A percentile compares a stretch with the other conserved stretches of the same genome.
Conservation (phyloP, 139 green algal genomes). For the Dunaliella sp. region DNA sequence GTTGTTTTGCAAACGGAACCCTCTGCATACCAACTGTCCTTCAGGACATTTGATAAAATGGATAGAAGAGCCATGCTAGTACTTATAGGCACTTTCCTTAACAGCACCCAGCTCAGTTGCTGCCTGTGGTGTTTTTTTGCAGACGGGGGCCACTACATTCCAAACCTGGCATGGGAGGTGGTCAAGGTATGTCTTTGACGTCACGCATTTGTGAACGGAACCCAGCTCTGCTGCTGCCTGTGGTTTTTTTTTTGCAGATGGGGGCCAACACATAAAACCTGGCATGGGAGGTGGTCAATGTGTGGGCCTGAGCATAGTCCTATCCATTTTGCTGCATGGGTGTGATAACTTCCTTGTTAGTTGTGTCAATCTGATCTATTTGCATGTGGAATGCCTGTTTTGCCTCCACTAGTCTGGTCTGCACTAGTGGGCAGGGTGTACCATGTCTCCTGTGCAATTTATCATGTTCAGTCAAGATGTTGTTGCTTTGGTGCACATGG, state of each 20-base stretch:
- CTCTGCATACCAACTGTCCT: too few species aligned
- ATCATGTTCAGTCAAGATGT: too few species aligned
- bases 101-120: neutral
- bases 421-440: too few species aligned
- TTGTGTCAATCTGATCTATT: too few species aligned
- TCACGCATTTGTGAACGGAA: neutral
- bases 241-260: conserved; percentile 15
- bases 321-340: too few species aligned
- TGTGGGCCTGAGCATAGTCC: too few species aligned
- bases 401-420: too few species aligned
- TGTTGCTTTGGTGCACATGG: too few species aligned
- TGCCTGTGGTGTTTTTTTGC: neutral
- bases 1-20: too few species aligned
- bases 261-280: conserved; percentile 73
- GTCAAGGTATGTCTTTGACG: conserved; percentile 23
- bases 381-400: too few species aligned
- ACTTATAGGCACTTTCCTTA: neutral
- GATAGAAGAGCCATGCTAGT: neutral
- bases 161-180: conserved; percentile 60
- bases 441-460: too few species aligned
- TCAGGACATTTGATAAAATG: neutral
- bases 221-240: neutral
- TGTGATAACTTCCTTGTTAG: too few species aligned
- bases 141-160: conserved; percentile 73
- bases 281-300: conserved; percentile 55